Percentiles rank a stretch among this genome's conserved stretches.
Evolutionary conservation across 768 basidiomycete species (phyloP).

Genomic region (Lentinus tigrinus): DNA sequence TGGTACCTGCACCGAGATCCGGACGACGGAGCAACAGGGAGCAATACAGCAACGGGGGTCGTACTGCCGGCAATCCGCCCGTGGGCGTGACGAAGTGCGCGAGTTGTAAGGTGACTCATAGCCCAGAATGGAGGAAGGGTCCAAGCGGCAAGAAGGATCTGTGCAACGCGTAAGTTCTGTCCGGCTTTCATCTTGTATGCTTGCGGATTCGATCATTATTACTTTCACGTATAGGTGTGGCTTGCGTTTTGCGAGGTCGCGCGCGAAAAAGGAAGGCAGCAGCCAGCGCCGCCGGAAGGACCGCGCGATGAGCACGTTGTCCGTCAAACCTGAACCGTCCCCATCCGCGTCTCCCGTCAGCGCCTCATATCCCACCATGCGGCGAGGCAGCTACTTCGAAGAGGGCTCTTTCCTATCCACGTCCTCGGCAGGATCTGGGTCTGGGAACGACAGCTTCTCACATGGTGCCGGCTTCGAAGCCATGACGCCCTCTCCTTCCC

Average conservation of each 20-base stretch:
- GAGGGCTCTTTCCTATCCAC: slow-evolving; percentile 43
- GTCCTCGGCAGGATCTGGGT: slow-evolving; percentile 54
- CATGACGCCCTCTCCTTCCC: slow-evolving; percentile 62
- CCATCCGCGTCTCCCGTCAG: slow-evolving; percentile 34
- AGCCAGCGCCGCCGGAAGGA: slow-evolving; percentile 65
- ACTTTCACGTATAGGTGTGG: slow-evolving; percentile 59
- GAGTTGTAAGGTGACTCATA: slow-evolving; percentile 77
- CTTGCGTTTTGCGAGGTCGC: slow-evolving; percentile 80
- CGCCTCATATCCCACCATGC: slow-evolving; percentile 46
- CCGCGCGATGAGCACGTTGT: slow-evolving; percentile 37
- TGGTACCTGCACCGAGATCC: slow-evolving; percentile 49
- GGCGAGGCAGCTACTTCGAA: slow-evolving; percentile 47
- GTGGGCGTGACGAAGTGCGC: slow-evolving; percentile 71
- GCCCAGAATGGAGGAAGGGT: slow-evolving; percentile 92
- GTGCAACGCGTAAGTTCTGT: slow-evolving; percentile 76
- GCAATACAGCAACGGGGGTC: slow-evolving; percentile 41
- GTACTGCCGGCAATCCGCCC: slow-evolving; percentile 63
- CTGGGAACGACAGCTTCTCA: slow-evolving; percentile 51
- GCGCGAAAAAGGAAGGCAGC: slow-evolving; percentile 84
- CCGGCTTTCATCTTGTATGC: slow-evolving; percentile 18
- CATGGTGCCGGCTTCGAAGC: slow-evolving; percentile 41
- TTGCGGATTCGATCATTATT: slow-evolving; percentile 15
- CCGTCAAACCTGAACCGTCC: slow-evolving; percentile 26
- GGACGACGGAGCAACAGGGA: slow-evolving; percentile 44
- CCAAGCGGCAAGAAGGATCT: slow-evolving; percentile 89